phyloP scores from a whole-genome alignment of 352 stramenopile genomes.

The Phytophthora pseudosyringae region DNA sequence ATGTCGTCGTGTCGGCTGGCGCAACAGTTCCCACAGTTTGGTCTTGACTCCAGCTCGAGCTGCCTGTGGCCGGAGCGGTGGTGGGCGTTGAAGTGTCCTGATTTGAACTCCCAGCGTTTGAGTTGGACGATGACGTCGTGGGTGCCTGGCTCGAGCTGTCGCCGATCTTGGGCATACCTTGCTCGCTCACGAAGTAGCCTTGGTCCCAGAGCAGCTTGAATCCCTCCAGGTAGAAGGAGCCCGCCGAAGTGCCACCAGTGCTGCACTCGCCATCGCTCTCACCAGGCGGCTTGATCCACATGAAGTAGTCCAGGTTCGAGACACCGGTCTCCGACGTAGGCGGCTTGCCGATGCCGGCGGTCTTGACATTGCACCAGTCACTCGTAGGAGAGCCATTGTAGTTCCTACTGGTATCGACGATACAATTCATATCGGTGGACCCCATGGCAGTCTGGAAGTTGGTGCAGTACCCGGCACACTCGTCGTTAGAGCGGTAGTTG shows the following conservation, averaged over 20 bases:
- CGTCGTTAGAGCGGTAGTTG: slow-evolving; percentile 61
- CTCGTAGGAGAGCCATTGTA: slow-evolving; percentile 40
- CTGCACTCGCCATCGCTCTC: slow-evolving; percentile 70
- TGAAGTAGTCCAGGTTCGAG: slow-evolving; percentile 65
- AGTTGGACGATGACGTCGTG: slow-evolving; percentile 7
- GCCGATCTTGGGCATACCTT: slow-evolving; percentile 29
- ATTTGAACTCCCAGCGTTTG: slow-evolving; percentile 7
- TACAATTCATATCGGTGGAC: slow-evolving; percentile 51
- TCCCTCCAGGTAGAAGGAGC: slow-evolving; percentile 59
- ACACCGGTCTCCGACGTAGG: slow-evolving; percentile 56
- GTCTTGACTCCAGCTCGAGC: slow-evolving; percentile 25
- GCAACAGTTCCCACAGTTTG: slow-evolving; percentile 22
- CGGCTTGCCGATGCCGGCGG: slow-evolving; percentile 60
- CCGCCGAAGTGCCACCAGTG: slow-evolving; percentile 46
- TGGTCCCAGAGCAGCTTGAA: slow-evolving; percentile 73
- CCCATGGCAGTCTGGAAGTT: slow-evolving; percentile 62
- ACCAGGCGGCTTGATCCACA: slow-evolving; percentile 73
- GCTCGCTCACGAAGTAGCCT: slow-evolving; percentile 64
- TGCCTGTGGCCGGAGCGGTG: slow-evolving; percentile 6
- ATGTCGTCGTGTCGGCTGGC: slow-evolving; percentile 15
- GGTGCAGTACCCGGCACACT: slow-evolving; percentile 54
- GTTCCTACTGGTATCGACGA: slow-evolving; percentile 76
- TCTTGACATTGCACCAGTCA: slow-evolving; percentile 79
- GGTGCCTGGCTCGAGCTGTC: slow-evolving; percentile 13
- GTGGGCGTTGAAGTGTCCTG: slow-evolving; percentile 8